Conservation (phyloP, 108 stramenopile species). For the Schizochytrium sp. region DNA sequence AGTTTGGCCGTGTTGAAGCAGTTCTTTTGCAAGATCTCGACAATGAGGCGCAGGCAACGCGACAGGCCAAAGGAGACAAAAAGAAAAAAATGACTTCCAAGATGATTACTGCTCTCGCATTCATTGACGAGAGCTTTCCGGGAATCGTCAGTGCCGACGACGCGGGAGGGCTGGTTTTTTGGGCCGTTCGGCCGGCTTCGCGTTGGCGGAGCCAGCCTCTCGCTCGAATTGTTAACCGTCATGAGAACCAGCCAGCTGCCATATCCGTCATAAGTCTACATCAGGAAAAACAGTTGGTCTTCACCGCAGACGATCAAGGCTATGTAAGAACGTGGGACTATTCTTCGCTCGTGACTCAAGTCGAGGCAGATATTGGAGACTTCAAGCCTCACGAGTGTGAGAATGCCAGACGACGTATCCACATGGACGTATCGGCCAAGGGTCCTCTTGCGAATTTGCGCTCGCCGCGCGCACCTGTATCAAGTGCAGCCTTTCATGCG, state of each 20-base stretch:
- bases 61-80: not conserved
- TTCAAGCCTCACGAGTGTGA: not conserved
- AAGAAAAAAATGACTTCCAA: not conserved
- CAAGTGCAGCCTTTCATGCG: not conserved
- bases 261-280: not conserved
- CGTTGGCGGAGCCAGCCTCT: not conserved
- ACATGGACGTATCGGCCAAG: not conserved
- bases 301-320: not conserved
- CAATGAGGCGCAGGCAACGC: not conserved
- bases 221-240: not conserved
- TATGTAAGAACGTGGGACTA: constrained; percentile 2
- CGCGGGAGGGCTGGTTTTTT: not conserved
- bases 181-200: not conserved
- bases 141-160: constrained; percentile 3
- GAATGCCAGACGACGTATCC: not conserved
- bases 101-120: not conserved
- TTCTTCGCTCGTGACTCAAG: not conserved
- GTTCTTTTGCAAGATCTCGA: not conserved
- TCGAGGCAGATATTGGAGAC: not conserved
- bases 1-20: constrained; percentile 25
- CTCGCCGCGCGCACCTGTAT: not conserved
- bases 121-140: not conserved
- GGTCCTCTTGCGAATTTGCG: not conserved
- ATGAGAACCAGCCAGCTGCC: not conserved
- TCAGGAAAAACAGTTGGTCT: not conserved